Evolutionary conservation across 139 green algal species (phyloP).

Genomic region (Trebouxia sp.): DNA sequence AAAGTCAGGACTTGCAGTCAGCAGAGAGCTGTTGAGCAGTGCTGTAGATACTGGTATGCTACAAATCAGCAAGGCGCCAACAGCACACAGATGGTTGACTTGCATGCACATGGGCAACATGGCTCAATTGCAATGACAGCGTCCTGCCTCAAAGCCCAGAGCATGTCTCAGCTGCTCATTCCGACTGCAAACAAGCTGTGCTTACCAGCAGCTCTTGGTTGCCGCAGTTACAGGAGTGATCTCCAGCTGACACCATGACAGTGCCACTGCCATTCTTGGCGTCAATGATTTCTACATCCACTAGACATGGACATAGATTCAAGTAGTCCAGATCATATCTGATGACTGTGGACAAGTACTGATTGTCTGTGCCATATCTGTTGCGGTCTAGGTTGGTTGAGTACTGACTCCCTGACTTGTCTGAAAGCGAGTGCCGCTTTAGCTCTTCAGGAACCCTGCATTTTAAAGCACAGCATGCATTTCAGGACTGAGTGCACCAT

Average conservation of each 20-base stretch:
- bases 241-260: conserved; percentile 74
- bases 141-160: too few relatives aligned
- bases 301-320: conserved; percentile 86
- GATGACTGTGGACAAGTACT: conserved; percentile 95
- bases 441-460: conserved; percentile 88
- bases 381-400: conserved; percentile 96
- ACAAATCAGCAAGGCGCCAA: neutral
- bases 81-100: neutral
- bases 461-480: neutral
- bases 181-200: too few relatives aligned
- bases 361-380: conserved; percentile 91
- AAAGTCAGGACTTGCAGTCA: too few relatives aligned
- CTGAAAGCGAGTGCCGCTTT: conserved; percentile 80
- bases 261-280: conserved; percentile 73
- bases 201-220: neutral
- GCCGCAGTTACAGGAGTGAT: conserved; percentile 69
- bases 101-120: conserved; percentile 7
- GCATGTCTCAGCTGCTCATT: too few relatives aligned
- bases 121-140: neutral
- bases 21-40: too few relatives aligned
- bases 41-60: too few relatives aligned
- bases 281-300: conserved; percentile 96
- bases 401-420: conserved; percentile 83
- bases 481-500: neutral
- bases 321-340: conserved; percentile 90